phyloP scores from a whole-genome alignment of 2,329 filamentous ascomycete genomes.

The Shiraia sp. region DNA sequence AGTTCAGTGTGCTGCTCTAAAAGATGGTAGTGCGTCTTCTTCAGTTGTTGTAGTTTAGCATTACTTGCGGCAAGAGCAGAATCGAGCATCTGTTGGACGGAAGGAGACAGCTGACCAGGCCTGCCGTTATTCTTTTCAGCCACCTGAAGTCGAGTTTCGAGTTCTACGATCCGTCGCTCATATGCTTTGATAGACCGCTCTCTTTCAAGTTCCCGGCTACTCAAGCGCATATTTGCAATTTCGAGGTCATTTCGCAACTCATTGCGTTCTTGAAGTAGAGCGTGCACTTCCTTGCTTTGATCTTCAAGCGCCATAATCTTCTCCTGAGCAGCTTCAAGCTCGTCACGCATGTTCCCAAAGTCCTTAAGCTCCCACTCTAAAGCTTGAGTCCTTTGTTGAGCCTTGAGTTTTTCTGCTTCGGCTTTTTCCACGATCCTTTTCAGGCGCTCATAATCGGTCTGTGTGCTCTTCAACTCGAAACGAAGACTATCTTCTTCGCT shows the following conservation, averaged over 20 bases:
- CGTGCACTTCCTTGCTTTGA: slow-evolving; percentile 51
- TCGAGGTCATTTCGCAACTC: slow-evolving; percentile 63
- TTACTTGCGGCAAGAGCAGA: slow-evolving; percentile 53
- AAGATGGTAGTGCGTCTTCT: slow-evolving; percentile 57
- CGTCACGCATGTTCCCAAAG: slow-evolving; percentile 48
- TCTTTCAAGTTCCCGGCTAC: slow-evolving; percentile 55
- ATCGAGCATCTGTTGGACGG: slow-evolving; percentile 54
- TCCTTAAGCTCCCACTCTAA: slow-evolving; percentile 66
- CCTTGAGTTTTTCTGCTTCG: slow-evolving; percentile 65
- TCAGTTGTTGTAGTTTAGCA: slow-evolving; percentile 53
- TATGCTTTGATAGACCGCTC: slow-evolving; percentile 53
- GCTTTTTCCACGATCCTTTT: slow-evolving; percentile 67
- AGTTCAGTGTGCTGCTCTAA: slow-evolving; percentile 56
- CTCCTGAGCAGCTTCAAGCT: slow-evolving; percentile 39
- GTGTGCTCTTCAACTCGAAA: slow-evolving; percentile 61
- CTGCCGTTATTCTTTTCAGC: slow-evolving; percentile 26
- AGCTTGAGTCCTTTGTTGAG: slow-evolving; percentile 60
- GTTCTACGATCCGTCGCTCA: slow-evolving; percentile 53
- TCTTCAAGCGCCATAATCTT: slow-evolving; percentile 37
- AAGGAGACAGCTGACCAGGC: slow-evolving; percentile 42
- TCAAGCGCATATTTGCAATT: slow-evolving; percentile 62
- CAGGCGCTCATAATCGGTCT: slow-evolving; percentile 66
- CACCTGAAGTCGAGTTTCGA: slow-evolving; percentile 44
- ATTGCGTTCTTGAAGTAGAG: slow-evolving; percentile 61
- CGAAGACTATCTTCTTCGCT: slow-evolving; percentile 61